Percentiles rank a stretch among this genome's conserved stretches.
These are phyloP conservation scores for Geum urbanum DNA, from an alignment of 306 rosid genomes.

Conservation along the genomic window DNA sequence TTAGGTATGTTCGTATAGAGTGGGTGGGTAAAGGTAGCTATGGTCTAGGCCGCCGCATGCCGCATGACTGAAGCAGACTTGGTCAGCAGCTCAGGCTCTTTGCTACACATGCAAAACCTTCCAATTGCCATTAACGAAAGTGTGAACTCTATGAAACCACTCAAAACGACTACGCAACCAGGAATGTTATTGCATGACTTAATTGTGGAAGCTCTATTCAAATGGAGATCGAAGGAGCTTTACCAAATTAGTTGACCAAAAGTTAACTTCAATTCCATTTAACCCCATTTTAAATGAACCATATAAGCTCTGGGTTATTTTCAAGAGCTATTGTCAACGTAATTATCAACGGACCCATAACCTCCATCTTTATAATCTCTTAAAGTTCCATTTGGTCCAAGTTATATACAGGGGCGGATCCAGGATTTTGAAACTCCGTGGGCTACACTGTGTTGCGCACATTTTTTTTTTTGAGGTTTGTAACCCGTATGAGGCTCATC, in stretches of 20 bases:
- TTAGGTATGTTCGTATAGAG: no score
- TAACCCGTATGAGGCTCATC: no score
- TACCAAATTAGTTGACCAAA: no score
- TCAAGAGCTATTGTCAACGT: background rate
- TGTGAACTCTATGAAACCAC: background rate
- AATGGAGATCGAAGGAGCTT: no score
- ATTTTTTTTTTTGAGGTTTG: no score
- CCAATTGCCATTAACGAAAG: background rate
- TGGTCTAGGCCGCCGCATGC: background rate
- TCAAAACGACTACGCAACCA: slow-evolving; percentile 1
- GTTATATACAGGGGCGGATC: no score
- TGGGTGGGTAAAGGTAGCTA: background rate
- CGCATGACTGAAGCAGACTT: background rate
- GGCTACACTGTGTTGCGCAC: no score
- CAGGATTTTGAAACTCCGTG: no score
- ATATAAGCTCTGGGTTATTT: background rate
- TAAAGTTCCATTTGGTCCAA: background rate
- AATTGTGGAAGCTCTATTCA: background rate
- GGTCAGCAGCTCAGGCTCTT: background rate
- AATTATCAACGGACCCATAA: background rate
- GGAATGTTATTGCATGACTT: no score
- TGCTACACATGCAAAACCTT: background rate
- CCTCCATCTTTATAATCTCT: background rate
- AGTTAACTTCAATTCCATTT: no score
- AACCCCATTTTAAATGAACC: no score